Evolutionary conservation across 2,329 filamentous ascomycete species (phyloP), one percentile per base, ranked within the genome.

Genomic region (Massarina eburnea): DNA sequence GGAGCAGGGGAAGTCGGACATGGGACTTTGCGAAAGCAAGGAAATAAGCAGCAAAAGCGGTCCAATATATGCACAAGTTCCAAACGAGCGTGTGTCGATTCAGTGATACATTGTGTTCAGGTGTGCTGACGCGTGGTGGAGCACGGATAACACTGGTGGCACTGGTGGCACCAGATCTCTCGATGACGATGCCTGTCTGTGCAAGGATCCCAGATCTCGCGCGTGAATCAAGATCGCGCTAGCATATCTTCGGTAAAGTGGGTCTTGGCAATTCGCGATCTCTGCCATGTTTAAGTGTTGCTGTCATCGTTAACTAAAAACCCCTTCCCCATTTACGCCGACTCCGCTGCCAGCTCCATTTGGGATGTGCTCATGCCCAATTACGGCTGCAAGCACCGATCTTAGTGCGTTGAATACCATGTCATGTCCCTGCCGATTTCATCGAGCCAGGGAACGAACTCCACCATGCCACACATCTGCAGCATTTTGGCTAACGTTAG

Each of bases 251-350:
- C 26, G 58, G 61, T 43, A 46, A 30, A 52, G 53, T 29, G 40
- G 22, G 46, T 41, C 43, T 45, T 45, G 40, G 35, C 38, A 39
- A 20, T 52, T 61, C 58, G 55, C 63, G 63, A 66, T 66, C 62
- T 43, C 44, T 41, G 20, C 20, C n/a, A 41, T 41, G 46, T 35
- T 53, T 57, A 56, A 42, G 62, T 63, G 58, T 60, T 52, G 54
- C 42, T 57, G 54, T 53, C 49, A 55, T 49, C 55, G 65, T 64
- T 62, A 61, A n/a, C n/a, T 52, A 36, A 47, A 20, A 27, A 46
- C 37, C 20, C 43, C 37, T 26, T 38, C 22, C 24, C 10, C 21
- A 36, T 30, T 29, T 22, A 34, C 41, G 43, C 48, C 43, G 43
- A 48, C 46, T 44, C 45, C 57, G 53, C 49, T 51, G 41, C 57